Conservation (phyloP, 345 rosid genomes). For the Anacardium occidentale region DNA sequence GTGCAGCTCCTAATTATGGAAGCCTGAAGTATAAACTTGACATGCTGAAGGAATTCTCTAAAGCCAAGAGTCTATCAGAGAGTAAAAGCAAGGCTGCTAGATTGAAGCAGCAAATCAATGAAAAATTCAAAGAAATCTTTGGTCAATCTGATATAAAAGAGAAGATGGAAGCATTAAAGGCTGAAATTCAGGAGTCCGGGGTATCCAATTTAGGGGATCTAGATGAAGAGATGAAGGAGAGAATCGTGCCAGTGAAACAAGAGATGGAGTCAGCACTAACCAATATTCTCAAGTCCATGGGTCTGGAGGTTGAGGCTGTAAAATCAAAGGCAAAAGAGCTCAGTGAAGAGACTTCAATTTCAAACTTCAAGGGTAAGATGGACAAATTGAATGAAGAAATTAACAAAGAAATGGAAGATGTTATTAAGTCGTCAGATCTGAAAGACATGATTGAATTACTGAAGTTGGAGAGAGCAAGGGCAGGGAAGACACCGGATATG, state of each 20-base stretch:
- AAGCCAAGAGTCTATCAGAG: constrained; percentile 48
- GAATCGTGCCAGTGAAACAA: constrained; percentile 39
- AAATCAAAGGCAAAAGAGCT: constrained; percentile 34
- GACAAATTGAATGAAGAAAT: constrained; percentile 56
- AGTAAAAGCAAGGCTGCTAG: constrained; percentile 30
- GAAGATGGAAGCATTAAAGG: constrained; percentile 61
- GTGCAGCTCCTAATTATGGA: constrained; percentile 58
- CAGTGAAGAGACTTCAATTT: constrained; percentile 32
- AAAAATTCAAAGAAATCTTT: constrained; percentile 57
- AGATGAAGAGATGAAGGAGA: constrained; percentile 56
- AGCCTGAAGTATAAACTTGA: constrained; percentile 64
- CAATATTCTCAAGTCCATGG: constrained; percentile 49
- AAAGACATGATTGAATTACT: constrained; percentile 57
- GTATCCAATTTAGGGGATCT: constrained; percentile 53
- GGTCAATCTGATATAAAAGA: constrained; percentile 58
- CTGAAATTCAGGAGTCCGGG: constrained; percentile 46
- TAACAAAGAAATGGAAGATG: constrained; percentile 51
- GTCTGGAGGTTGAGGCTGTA: constrained; percentile 51
- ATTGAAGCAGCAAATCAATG: constrained; percentile 50
- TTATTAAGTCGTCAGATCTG: constrained; percentile 50
- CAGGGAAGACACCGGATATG: constrained; percentile 44
- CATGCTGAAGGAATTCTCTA: constrained; percentile 67
- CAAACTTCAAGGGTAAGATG: constrained; percentile 39
- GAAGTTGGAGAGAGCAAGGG: constrained; percentile 63
- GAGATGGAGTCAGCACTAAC: constrained; percentile 58